phyloP scores from a whole-genome alignment of 1,284 basidiomycete genomes.

The Pseudomicrostroma phylloplanum region DNA sequence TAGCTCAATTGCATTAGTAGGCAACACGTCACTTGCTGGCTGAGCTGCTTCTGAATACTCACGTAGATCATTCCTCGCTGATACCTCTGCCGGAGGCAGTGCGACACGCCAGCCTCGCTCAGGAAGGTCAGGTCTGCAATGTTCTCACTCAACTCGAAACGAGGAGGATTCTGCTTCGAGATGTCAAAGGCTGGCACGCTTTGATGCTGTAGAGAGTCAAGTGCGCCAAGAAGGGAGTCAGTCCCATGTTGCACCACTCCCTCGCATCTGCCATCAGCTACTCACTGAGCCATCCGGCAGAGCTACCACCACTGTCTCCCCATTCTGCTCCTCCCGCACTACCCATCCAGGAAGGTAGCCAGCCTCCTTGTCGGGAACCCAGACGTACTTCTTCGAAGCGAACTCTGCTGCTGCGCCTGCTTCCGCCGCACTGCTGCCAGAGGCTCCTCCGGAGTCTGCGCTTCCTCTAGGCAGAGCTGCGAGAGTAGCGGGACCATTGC shows the following conservation, averaged over 20 bases:
- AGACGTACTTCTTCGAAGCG: conserved; percentile 95
- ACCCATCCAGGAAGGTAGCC: conserved; percentile 89
- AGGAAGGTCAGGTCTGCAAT: conserved; percentile 97
- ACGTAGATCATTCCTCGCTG: conserved; percentile 82
- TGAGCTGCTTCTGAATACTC: conserved; percentile 57
- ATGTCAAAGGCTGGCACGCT: conserved; percentile 18
- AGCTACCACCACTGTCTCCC: conserved; percentile 58
- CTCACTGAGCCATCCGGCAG: conserved; percentile 62
- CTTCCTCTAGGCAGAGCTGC: too few relatives aligned
- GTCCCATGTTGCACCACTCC: too few relatives aligned
- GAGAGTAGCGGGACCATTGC: too few relatives aligned
- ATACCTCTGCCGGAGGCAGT: conserved; percentile 87
- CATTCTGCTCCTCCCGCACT: conserved; percentile 64
- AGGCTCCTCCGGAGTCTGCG: too few relatives aligned
- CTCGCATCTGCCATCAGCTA: conserved; percentile 52
- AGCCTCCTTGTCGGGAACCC: conserved; percentile 81
- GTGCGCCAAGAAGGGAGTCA: too few relatives aligned
- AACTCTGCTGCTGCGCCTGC: conserved; percentile 90
- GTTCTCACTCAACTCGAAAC: conserved; percentile 95
- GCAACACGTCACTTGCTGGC: conserved; percentile 11
- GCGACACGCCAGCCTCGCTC: conserved; percentile 97
- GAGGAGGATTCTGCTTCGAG: conserved; percentile 71
- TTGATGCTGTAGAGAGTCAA: not conserved
- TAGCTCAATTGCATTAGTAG: conserved; percentile 36
- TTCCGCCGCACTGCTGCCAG: conserved; percentile 27